Conservation (phyloP, 2,329 filamentous ascomycete genomes). For the Cadophora sp. region DNA sequence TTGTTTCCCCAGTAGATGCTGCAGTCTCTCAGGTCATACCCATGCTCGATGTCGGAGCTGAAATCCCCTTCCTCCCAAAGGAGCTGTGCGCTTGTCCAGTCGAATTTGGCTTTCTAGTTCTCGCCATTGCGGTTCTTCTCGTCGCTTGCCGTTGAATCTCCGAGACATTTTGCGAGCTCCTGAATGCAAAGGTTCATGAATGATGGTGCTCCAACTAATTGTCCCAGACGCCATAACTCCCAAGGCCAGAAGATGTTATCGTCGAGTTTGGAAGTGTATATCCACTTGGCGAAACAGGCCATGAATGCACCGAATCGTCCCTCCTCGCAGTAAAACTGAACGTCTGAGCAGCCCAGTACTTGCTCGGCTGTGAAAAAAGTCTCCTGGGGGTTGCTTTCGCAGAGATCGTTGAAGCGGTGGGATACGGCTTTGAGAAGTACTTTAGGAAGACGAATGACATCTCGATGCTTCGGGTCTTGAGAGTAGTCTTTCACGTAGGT, state of each 20-base stretch:
- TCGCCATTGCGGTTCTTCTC: neutral
- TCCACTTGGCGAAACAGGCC: neutral
- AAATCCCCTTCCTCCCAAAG: constrained; percentile 7
- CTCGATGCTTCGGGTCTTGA: neutral
- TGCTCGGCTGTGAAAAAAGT: neutral
- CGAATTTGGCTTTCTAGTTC: neutral
- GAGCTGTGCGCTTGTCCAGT: neutral
- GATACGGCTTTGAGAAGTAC: constrained; percentile 4
- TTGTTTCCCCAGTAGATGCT: constrained; percentile 18
- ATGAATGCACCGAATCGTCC: neutral
- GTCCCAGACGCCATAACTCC: neutral
- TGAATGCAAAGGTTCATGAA: constrained; percentile 3
- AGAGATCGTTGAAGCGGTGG: constrained; percentile 6
- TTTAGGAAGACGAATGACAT: constrained; percentile 7
- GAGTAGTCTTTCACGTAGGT: neutral
- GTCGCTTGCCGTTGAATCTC: neutral
- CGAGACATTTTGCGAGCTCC: neutral
- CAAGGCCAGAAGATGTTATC: neutral
- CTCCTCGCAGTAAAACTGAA: neutral
- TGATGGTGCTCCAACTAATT: neutral
- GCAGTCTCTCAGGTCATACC: neutral
- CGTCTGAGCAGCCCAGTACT: neutral
- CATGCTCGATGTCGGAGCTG: neutral
- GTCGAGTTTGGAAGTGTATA: neutral
- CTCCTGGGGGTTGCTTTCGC: constrained; percentile 2